Base-by-base conservation (phyloP, 257 asterid genomes). In the Solanum acaule region DNA sequence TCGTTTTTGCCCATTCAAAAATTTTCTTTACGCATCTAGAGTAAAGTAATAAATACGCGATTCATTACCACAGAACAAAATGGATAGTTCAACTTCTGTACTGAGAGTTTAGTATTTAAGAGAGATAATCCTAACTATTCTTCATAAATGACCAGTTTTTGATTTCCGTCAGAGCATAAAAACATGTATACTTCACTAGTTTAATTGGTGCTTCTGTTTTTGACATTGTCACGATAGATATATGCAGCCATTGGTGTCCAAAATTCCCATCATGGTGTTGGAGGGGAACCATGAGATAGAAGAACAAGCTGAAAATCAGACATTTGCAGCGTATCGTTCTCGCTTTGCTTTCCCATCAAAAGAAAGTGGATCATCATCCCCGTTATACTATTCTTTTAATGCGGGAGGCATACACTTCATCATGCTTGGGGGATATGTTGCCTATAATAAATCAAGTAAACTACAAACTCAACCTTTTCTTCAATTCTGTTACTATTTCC, bases 201-300 rank as follows among this genome's bases (percentile, higher is more conserved):
- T 52, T 68, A n/a, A n/a, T n/a, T n/a, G n/a, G n/a, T n/a, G n/a
- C 78, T 71, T 2, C 65, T 33, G 10, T 33, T 33, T 44, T 10
- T 63, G 22, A 61, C 65, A 38, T 70, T 52, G 78, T 83, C 78
- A 25, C 84, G 78, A 38, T 93, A 97, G 99, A 91, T 97, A 87
- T 87, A 97, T 97, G 99, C 97, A 97, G 90, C 95, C 98, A 35
- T 83, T 96, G 72, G 92, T 94, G 83, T 97, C 99, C 18, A 92
- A 92, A 92, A 92, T 94, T 65, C 99, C 99, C 59, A 91, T 95
- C 59, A 95, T 97, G 99, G 96, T 97, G 91, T 93, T 96, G 86
- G 98, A 97, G 91, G 99, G 99, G 88, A 97, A 97, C 94, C 99
- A 97, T 72, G 99, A 97, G 89, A 93, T 96, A 63, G 99, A 97